Conservation (phyloP, 164 flowering plant species). For the Stephania yunnanensis region DNA sequence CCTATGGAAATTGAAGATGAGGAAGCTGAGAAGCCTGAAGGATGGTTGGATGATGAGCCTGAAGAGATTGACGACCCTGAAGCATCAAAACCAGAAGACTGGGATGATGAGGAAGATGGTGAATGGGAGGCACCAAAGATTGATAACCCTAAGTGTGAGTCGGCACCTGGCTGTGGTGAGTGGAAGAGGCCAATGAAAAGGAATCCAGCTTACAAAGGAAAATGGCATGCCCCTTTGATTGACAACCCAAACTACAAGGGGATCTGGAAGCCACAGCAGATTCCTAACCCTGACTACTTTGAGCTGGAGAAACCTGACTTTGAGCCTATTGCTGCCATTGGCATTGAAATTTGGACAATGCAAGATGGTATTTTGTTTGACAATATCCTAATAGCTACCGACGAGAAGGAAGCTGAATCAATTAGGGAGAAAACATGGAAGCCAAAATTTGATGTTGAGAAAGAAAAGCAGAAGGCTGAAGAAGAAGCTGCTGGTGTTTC, state of each 20-base stretch:
- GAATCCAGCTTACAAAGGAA: conserved; percentile 95
- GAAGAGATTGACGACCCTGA: conserved; percentile 96
- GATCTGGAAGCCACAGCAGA: conserved; percentile 87
- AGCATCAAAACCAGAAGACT: conserved; percentile 90
- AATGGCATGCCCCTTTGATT: conserved; percentile 81
- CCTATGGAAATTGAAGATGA: conserved; percentile 95
- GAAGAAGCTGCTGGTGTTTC: conserved; percentile 45
- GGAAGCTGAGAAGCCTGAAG: conserved; percentile 94
- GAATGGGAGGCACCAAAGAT: conserved; percentile 97
- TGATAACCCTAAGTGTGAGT: conserved; percentile 82
- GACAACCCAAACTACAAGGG: conserved; percentile 96
- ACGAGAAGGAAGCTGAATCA: conserved; percentile 68
- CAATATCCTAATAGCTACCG: conserved; percentile 66
- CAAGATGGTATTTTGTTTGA: conserved; percentile 99
- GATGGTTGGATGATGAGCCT: conserved; percentile 98
- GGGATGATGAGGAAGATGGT: conserved; percentile 99
- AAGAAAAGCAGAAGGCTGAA: conserved; percentile 82
- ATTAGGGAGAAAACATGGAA: conserved; percentile 63
- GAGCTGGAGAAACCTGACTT: conserved; percentile 75
- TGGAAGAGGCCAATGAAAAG: conserved; percentile 96
- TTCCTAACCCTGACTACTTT: conserved; percentile 78
- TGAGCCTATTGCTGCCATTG: conserved; percentile 89
- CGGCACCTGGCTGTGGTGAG: conserved; percentile 95
- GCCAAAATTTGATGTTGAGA: conserved; percentile 75
- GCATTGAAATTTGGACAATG: conserved; percentile 99